Evolutionary conservation across 2,329 filamentous ascomycete species (phyloP).

Genomic region (Beauveria sp.): DNA sequence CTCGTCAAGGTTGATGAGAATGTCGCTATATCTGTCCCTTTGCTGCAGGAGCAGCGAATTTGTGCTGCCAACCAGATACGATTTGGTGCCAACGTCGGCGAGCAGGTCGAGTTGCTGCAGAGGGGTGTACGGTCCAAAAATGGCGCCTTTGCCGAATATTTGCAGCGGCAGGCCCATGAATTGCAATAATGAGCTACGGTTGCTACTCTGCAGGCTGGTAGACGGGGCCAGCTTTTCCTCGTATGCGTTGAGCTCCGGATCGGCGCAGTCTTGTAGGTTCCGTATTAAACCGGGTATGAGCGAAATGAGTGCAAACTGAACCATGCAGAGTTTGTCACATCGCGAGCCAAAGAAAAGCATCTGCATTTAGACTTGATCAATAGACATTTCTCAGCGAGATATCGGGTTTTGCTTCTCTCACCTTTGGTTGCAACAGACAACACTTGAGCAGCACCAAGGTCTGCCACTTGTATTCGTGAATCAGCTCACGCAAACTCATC

Average conservation of each 20-base stretch:
- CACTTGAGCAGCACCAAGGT: conserved; percentile 91
- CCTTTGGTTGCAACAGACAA: conserved; percentile 89
- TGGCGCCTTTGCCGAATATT: conserved; percentile 89
- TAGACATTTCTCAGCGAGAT: background rate
- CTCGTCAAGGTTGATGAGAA: conserved; percentile 93
- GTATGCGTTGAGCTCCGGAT: conserved; percentile 83
- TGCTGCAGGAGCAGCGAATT: conserved; percentile 92
- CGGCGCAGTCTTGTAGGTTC: conserved; percentile 88
- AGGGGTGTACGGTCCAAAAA: conserved; percentile 95
- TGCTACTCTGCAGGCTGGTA: conserved; percentile 83
- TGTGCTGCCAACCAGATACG: conserved; percentile 93
- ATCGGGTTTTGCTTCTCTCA: conserved; percentile 28
- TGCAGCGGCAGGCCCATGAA: conserved; percentile 95
- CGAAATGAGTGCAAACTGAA: conserved; percentile 94
- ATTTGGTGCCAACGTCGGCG: conserved; percentile 89
- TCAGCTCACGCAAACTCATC: conserved; percentile 79
- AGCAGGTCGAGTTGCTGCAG: conserved; percentile 91
- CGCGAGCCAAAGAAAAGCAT: conserved; percentile 99
- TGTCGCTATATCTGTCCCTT: conserved; percentile 91
- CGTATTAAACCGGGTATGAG: conserved; percentile 88
- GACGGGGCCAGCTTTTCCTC: conserved; percentile 68
- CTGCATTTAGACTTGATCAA: conserved; percentile 38
- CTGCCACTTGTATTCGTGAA: conserved; percentile 92
- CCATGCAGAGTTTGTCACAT: conserved; percentile 94
- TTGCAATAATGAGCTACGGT: conserved; percentile 77